phyloP scores from a whole-genome alignment of 306 rosid genomes.

The Senna siamea region DNA sequence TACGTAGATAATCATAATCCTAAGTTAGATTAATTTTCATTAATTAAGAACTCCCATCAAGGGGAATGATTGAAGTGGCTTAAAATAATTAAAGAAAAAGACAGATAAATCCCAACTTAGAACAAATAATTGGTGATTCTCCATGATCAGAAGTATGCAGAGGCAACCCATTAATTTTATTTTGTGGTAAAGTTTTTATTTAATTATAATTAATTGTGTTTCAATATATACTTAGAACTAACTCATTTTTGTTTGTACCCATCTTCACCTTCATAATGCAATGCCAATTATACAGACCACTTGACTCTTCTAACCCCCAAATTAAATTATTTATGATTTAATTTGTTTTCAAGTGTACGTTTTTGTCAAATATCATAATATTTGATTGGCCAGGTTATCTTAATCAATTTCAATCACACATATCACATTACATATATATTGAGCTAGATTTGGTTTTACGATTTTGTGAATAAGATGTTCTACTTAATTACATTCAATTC shows the following conservation, averaged over 20 bases:
- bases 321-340: conserved; percentile 24
- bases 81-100: conserved; percentile 31
- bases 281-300: conserved; percentile 18
- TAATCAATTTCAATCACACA: conserved; percentile 50
- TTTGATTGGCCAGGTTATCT: conserved; percentile 34
- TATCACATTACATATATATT: conserved; percentile 23
- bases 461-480: conserved; percentile 56
- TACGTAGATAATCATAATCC: conserved; percentile 8
- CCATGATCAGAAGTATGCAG: background rate
- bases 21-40: background rate
- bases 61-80: conserved; percentile 47
- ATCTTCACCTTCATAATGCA: conserved; percentile 30
- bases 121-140: conserved; percentile 40
- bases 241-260: background rate
- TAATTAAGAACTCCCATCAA: conserved; percentile 20
- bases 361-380: conserved; percentile 47
- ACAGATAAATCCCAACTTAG: conserved; percentile 52
- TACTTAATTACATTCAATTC: conserved; percentile 37
- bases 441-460: conserved; percentile 38
- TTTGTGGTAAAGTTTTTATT: conserved; percentile 34
- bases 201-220: conserved; percentile 33
- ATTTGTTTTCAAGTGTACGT: conserved; percentile 25
- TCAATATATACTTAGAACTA: conserved; percentile 36
- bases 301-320: conserved; percentile 4
- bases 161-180: conserved; percentile 22